Evolutionary conservation across 768 basidiomycete species (phyloP), one percentile per base, ranked within the genome.

Genomic region (Pholiota microspora): DNA sequence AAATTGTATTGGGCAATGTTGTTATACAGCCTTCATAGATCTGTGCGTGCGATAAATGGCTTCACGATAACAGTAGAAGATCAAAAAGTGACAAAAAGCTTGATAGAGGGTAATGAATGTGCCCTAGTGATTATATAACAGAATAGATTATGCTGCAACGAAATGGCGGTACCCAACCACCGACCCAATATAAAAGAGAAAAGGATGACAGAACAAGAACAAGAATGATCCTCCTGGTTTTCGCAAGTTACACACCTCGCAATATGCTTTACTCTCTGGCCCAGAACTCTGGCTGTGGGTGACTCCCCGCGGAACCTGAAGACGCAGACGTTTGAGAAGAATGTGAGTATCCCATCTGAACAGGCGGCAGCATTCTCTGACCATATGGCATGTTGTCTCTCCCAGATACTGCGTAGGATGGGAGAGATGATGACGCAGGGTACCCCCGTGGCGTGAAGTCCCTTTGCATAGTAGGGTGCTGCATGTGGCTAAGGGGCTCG

Each of bases 281-380:
- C 68, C 66, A 69, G 46, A 63, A 66, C 15, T 53, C 51, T 25
- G 59, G 47, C 10, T 60, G 47, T 16, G 58, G 42, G 42, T 59
- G 53, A 34, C 59, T 56, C 13, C 61, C 53, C 9, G 59, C 64
- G 28, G 64, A 59, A 21, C 60, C 61, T 16, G 64, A 62, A 12
- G 64, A 59, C 4, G 65, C 51, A 7, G 62, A 42, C 16, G 40
- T 23, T 8, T 24, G 55, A n/a, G 58, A 55, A 35, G 67, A 57
- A 34, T 59, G 54, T 34, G 66, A 52, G 55, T 69, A 71, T 21
- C 61, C 63, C 8, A 64, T 56, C 46, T 68, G 66, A 7, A 69
- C 64, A 18, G 67, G 63, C 1, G 68, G 68, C 23, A 69, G 62
- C 32, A 42, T 64, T 23, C 68, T 59, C 36, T 67, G 65, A 40